Conservation (phyloP, 2,329 filamentous ascomycete species). For the Xylaria sp. region DNA sequence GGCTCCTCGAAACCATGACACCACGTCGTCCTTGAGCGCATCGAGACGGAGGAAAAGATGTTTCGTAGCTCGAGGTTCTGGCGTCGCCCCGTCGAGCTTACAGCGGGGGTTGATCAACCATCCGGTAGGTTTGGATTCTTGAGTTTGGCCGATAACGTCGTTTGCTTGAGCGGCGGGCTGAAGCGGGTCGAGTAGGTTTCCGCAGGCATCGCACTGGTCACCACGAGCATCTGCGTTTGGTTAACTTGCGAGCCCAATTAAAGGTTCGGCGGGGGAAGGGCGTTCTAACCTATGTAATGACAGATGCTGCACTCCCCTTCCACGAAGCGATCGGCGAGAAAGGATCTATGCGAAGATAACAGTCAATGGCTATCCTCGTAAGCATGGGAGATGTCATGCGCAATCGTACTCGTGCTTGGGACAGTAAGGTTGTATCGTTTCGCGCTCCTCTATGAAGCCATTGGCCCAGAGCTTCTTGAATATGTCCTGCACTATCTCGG, state of each 20-base stretch:
- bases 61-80: constrained; percentile 83
- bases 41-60: constrained; percentile 92
- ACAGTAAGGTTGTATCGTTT: constrained; percentile 91
- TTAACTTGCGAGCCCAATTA: neutral
- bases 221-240: constrained; percentile 19
- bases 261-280: neutral
- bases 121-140: constrained; percentile 52
- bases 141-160: constrained; percentile 41
- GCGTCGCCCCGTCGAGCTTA: constrained; percentile 88
- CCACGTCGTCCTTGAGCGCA: constrained; percentile 79
- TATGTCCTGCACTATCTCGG: constrained; percentile 90
- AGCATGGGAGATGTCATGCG: neutral
- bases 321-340: constrained; percentile 82
- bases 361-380: neutral
- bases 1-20: constrained; percentile 79
- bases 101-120: constrained; percentile 65
- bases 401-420: constrained; percentile 67
- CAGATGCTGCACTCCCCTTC: constrained; percentile 61
- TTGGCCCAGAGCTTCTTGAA: constrained; percentile 90
- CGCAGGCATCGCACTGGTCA: constrained; percentile 73
- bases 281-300: constrained; percentile 27
- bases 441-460: constrained; percentile 86
- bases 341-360: constrained; percentile 55
- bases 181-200: constrained; percentile 76
- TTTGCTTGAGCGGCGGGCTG: constrained; percentile 58